Percentiles rank a stretch among this genome's conserved stretches.
Evolutionary conservation across 495 filamentous ascomycete species (phyloP).

Genomic region (Penicillium steckii): DNA sequence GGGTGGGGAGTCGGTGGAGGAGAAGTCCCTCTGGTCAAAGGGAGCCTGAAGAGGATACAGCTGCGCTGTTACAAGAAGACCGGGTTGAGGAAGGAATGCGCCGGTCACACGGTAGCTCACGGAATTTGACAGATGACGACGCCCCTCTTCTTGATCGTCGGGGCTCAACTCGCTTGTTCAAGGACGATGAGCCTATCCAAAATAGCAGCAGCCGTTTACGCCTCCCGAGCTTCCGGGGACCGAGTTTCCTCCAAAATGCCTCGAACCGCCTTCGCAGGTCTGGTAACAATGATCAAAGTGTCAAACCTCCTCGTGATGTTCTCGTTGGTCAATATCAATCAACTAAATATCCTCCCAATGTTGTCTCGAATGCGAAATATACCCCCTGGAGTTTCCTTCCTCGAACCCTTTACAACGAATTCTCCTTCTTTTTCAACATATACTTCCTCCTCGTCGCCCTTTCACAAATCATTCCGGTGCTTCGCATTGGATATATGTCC

Average conservation of each 20-base stretch:
- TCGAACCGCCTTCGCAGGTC: slow-evolving; percentile 13
- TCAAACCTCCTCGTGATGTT: slow-evolving; percentile 42
- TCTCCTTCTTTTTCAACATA: slow-evolving; percentile 99
- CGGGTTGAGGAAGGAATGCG: slow-evolving; percentile 39
- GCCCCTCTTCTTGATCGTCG: slow-evolving; percentile 58
- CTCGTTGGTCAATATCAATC: slow-evolving; percentile 43
- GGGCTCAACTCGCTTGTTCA: slow-evolving; percentile 29
- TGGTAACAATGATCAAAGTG: slow-evolving; percentile 21
- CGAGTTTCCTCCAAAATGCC: slow-evolving; percentile 16
- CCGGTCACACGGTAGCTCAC: slow-evolving; percentile 49
- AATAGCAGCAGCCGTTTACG: slow-evolving; percentile 25
- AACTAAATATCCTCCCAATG: slow-evolving; percentile 60
- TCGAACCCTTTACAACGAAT: slow-evolving; percentile 94
- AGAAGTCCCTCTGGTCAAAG: slow-evolving; percentile 42
- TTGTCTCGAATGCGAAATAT: slow-evolving; percentile 96
- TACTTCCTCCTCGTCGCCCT: slow-evolving; percentile 96
- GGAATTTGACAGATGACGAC: slow-evolving; percentile 57
- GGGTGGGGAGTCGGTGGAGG: slow-evolving; percentile 61
- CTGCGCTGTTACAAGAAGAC: slow-evolving; percentile 52
- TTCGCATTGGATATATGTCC: slow-evolving; percentile 90
- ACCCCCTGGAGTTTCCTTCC: slow-evolving; percentile 95
- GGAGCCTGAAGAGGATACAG: slow-evolving; percentile 54
- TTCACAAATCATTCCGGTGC: slow-evolving; percentile 83
- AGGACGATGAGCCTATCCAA: slow-evolving; percentile 26
- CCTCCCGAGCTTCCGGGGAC: slow-evolving; percentile 32